These are phyloP conservation scores for Conringia planisiliqua DNA, from an alignment of 345 rosid genomes.

Conservation along the genomic window DNA sequence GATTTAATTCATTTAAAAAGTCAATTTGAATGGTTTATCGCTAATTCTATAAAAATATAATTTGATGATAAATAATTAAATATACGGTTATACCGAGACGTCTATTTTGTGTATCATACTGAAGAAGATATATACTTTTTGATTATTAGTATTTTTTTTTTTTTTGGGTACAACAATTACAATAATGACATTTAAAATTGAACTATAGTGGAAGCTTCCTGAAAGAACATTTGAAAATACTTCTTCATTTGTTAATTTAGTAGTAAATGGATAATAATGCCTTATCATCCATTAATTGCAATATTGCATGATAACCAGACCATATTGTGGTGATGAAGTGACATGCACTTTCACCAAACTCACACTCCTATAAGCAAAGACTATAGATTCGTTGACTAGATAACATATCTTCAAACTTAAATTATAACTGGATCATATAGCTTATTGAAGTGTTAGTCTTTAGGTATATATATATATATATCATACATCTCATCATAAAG, in stretches of 20 bases:
- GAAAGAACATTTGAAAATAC: neutral
- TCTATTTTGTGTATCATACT: too few species aligned
- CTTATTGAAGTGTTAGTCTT: slow-evolving; percentile 25
- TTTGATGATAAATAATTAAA: neutral
- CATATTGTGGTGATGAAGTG: neutral
- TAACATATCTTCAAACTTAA: slow-evolving; percentile 1
- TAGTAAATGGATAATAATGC: neutral
- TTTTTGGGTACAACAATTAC: neutral
- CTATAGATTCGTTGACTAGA: neutral
- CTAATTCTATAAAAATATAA: neutral
- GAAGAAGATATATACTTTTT: neutral
- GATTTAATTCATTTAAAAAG: neutral
- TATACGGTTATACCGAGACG: neutral
- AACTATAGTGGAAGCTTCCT: neutral
- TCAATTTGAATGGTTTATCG: too few species aligned
- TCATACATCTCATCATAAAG: slow-evolving; percentile 22
- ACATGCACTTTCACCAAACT: slow-evolving; percentile 4
- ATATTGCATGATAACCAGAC: neutral
- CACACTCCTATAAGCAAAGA: neutral
- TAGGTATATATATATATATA: slow-evolving; percentile 16
- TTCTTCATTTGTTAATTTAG: neutral
- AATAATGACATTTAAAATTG: neutral
- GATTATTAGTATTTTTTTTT: neutral
- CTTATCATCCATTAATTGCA: neutral
- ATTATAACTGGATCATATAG: slow-evolving; percentile 11